These are phyloP conservation scores for Suillus clintonianus DNA, from an alignment of 768 basidiomycete species.

Conservation along the genomic window DNA sequence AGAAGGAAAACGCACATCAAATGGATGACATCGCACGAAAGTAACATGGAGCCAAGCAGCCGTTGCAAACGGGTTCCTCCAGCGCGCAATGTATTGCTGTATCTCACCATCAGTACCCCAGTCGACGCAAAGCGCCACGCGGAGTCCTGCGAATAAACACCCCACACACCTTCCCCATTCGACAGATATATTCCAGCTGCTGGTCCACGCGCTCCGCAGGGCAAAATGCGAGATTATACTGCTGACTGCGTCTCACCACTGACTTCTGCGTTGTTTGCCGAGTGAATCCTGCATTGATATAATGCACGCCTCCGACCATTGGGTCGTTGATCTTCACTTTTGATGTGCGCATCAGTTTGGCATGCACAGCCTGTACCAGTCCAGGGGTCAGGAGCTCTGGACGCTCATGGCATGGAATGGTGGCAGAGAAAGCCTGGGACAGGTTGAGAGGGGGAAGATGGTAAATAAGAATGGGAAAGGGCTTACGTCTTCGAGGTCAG, in stretches of 20 bases:
- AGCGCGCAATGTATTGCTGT: constrained; percentile 39
- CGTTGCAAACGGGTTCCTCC: constrained; percentile 39
- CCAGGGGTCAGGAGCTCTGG: constrained; percentile 29
- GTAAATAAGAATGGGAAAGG: not conserved
- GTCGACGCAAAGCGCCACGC: not conserved
- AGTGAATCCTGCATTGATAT: constrained; percentile 31
- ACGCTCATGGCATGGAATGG: constrained; percentile 23
- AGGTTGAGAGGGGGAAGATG: not conserved
- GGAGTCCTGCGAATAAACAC: not conserved
- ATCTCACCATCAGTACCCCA: not conserved
- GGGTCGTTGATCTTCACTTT: constrained; percentile 26
- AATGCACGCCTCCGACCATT: constrained; percentile 18
- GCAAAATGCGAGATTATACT: constrained; percentile 35
- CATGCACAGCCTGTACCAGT: constrained; percentile 28
- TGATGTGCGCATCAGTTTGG: constrained; percentile 32
- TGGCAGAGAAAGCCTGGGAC: constrained; percentile 26
- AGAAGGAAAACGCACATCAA: constrained; percentile 28
- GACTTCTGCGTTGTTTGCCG: constrained; percentile 30
- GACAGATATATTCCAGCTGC: constrained; percentile 35
- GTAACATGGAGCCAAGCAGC: constrained; percentile 38
- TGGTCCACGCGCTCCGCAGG: constrained; percentile 32
- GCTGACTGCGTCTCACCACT: constrained; percentile 31
- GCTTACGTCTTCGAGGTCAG: constrained; percentile 29
- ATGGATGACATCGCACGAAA: constrained; percentile 36
- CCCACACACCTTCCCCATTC: constrained; percentile 32